Base-by-base conservation (phyloP, 2,329 filamentous ascomycete species). In the Arthrobotrys iridis region DNA sequence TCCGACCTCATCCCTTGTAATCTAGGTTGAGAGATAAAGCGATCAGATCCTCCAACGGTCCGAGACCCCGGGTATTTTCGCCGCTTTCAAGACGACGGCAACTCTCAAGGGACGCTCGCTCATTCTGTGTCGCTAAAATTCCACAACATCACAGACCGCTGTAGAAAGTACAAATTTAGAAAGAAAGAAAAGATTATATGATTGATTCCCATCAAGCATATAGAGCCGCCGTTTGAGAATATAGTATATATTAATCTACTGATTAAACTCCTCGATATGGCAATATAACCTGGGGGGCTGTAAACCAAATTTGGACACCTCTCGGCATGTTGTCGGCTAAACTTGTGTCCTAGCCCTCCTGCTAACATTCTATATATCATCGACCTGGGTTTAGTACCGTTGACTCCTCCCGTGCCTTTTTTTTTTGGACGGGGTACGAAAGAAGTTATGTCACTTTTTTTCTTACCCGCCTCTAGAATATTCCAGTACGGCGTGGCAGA, bases 321-420 rank as follows among this genome's bases (percentile, higher is more conserved):
- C 24, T 68, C 71, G 71, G 71, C 40, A 75, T 52, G 48, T 63
- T 68, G 57, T 75, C 71, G 71, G 71, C 57, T 75, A 75, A 75
- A 75, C 63, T 68, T 68, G 57, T 55, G 26, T 15, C 65, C 43
- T 30, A 33, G 24, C 24, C 7, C 15, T 20, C 33, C 40, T 62
- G 48, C 30, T 35, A 55, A 45, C 18, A 28, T 70, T 70, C 65
- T 18, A 22, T 58, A 15, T 52, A 45, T 41, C 22, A 28, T 70
- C 35, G 30, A 62, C 13, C 15, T 24, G n/a, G 41, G 43, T 11
- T 6, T 18, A 30, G 22, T 37, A 28, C 33, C 37, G 8, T 30
- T 41, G 28, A 43, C 24, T 46, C 22, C 11, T 59, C 30, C 48
- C 26, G 15, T 58, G 22, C 33, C 45, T 33, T 41, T 11, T 28